Conservation (phyloP, 2,329 filamentous ascomycete species). For the Mycocentrospora acerina region DNA sequence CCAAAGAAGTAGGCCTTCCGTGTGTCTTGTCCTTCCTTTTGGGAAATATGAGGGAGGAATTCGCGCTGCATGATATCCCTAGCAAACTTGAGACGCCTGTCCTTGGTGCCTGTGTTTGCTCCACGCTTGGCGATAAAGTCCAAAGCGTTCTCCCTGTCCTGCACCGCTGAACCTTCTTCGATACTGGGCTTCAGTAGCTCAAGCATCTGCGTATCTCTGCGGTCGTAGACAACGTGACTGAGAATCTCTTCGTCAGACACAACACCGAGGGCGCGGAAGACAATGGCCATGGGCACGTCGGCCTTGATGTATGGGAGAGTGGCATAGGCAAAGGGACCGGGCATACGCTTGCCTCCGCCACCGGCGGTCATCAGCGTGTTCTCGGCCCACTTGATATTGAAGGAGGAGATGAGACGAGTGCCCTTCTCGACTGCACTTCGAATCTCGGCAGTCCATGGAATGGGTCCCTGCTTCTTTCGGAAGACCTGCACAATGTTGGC, state of each 20-base stretch:
- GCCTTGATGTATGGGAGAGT: constrained; percentile 92
- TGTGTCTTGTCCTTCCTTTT: constrained; percentile 90
- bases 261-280: constrained; percentile 92
- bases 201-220: constrained; percentile 93
- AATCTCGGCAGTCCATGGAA: constrained; percentile 92
- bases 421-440: constrained; percentile 95
- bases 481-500: constrained; percentile 99
- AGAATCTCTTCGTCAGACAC: constrained; percentile 98
- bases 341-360: constrained; percentile 71
- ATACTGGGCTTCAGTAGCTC: constrained; percentile 97
- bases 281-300: constrained; percentile 90
- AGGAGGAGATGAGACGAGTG: constrained; percentile 87
- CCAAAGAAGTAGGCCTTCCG: constrained; percentile 97
- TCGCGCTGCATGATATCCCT: constrained; percentile 97
- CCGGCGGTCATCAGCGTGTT: constrained; percentile 66
- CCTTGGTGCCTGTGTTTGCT: constrained; percentile 71
- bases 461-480: constrained; percentile 95
- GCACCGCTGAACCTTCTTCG: constrained; percentile 93
- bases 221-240: constrained; percentile 96
- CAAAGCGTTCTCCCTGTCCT: constrained; percentile 89
- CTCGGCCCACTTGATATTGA: constrained; percentile 85
- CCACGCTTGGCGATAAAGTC: constrained; percentile 96
- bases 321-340: constrained; percentile 85
- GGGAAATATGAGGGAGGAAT: constrained; percentile 92
- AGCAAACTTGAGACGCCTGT: constrained; percentile 89